These are phyloP conservation scores for Zymoseptoria tritici DNA, from an alignment of 2,329 filamentous ascomycete genomes.

Conservation along the genomic window DNA sequence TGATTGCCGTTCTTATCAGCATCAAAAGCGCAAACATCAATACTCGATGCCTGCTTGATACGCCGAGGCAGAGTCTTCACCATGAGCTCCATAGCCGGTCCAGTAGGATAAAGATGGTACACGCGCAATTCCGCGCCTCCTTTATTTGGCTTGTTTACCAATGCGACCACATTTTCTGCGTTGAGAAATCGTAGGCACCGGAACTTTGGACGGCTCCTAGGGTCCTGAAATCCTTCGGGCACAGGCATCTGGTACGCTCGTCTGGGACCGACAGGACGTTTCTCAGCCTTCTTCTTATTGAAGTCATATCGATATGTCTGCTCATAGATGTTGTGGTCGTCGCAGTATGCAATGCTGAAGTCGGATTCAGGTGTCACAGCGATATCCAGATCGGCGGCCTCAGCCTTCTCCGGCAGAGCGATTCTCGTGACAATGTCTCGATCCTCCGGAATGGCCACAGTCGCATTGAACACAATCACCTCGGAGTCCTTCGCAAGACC, in stretches of 20 bases:
- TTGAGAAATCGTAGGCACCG: conserved; percentile 51
- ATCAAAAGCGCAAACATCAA: conserved; percentile 67
- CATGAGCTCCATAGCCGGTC: conserved; percentile 42
- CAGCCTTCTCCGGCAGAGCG: conserved; percentile 42
- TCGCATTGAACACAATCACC: conserved; percentile 70
- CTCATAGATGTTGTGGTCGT: conserved; percentile 65
- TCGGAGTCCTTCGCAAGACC: conserved; percentile 66
- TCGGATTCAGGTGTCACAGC: conserved; percentile 53
- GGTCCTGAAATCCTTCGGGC: conserved; percentile 21
- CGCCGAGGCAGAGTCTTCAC: conserved; percentile 56
- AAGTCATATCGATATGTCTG: conserved; percentile 52
- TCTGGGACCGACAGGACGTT: conserved; percentile 37
- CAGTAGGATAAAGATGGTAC: conserved; percentile 54
- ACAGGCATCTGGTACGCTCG: conserved; percentile 37
- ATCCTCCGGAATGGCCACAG: conserved; percentile 43
- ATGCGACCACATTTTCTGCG: conserved; percentile 44
- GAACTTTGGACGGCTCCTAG: conserved; percentile 42
- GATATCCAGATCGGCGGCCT: conserved; percentile 65
- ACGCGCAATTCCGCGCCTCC: conserved; percentile 50
- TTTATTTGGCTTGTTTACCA: conserved; percentile 49
- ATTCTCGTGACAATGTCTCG: conserved; percentile 50
- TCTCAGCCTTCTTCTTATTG: conserved; percentile 30
- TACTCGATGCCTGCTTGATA: conserved; percentile 66
- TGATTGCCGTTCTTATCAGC: conserved; percentile 53
- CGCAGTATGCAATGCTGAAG: conserved; percentile 72